A percentile compares a stretch with the other conserved stretches of the same genome.
phyloP scores from a whole-genome alignment of 305 asterid species.

The Euphrasia arctica region DNA sequence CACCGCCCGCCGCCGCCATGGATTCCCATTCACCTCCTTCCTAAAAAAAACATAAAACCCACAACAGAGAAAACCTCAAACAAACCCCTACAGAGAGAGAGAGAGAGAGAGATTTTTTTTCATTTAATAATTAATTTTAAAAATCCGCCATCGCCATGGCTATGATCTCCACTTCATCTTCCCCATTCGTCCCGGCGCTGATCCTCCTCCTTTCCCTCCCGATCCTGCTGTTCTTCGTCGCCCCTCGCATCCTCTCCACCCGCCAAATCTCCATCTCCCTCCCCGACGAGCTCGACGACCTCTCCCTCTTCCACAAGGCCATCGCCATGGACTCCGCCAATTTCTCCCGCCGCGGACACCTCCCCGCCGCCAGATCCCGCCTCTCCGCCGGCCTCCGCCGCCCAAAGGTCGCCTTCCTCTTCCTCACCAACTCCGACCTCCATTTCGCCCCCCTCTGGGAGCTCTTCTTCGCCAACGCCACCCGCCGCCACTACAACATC shows the following conservation, averaged over 20 bases:
- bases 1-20: conserved; percentile 16
- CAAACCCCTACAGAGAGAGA: too few species aligned
- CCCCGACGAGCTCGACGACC: conserved; percentile 87
- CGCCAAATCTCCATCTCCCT: conserved; percentile 60
- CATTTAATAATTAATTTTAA: too few species aligned
- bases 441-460: conserved; percentile 77
- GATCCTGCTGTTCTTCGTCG: conserved; percentile 50
- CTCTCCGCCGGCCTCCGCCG: conserved; percentile 64
- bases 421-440: conserved; percentile 74
- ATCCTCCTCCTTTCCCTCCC: conserved; percentile 64
- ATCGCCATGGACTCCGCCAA: conserved; percentile 52
- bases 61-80: too few species aligned
- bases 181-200: conserved; percentile 62
- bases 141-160: conserved; percentile 26
- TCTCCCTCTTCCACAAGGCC: conserved; percentile 78
- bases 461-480: conserved; percentile 52
- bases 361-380: conserved; percentile 68
- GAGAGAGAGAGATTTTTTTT: too few species aligned
- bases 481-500: conserved; percentile 58
- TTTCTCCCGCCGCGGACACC: conserved; percentile 44
- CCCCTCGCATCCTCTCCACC: conserved; percentile 61
- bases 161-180: conserved; percentile 42
- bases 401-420: conserved; percentile 84
- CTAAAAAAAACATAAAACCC: not conserved
- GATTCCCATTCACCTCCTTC: conserved; percentile 4